Evolutionary conservation across 176 grass and related monocot species (phyloP), one percentile per base, ranked within the genome.

Genomic region (Aegilops bicornis): DNA sequence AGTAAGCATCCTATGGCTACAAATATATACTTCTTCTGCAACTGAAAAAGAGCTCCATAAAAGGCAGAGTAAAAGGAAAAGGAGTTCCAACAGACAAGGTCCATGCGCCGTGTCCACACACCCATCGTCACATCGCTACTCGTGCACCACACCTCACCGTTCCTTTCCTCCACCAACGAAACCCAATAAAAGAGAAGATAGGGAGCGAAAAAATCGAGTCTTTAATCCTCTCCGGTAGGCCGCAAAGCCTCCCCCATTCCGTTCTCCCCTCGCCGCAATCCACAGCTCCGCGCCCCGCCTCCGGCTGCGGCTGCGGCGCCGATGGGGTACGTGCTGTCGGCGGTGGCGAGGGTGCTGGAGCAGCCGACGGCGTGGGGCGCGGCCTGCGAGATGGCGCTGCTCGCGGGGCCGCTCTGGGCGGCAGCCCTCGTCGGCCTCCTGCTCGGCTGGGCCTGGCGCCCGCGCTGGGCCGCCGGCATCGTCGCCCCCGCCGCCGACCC

Each of bases 381-480:
- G 27, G 86, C 84, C 64, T 89, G 86, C 60, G 95, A 94, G 83
- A 91, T 97, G 43, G 68, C 83, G n/a, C 84, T 97, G 84, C 89
- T 97, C 69, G 90, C 85, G 4, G 91, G 86, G 52, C 95, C 95
- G 43, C 90, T 97, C 70, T 97, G 95, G 95, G 77, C 91, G 36
- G 95, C 95, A 24, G 95, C 89, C 61, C 76, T 94, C 69, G 76
- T 97, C 22, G 95, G 95, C 22, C 91, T 97, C 86, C 77, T 97
- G 58, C 88, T 97, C 69, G 95, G 95, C n/a, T 97, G 95, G 95
- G 83, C 95, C 12, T 97, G 95, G 95, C 93, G 91, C 65, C 95
- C 95, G 45, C 90, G 87, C 43, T 97, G 95, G 95, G 92, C 92
- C 7, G 90, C 72, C 78, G 90, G 83, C 11, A 82, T 94, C 29